Conservation (phyloP, 805 yeast genomes). For the Ogataea parapolymorpha region DNA sequence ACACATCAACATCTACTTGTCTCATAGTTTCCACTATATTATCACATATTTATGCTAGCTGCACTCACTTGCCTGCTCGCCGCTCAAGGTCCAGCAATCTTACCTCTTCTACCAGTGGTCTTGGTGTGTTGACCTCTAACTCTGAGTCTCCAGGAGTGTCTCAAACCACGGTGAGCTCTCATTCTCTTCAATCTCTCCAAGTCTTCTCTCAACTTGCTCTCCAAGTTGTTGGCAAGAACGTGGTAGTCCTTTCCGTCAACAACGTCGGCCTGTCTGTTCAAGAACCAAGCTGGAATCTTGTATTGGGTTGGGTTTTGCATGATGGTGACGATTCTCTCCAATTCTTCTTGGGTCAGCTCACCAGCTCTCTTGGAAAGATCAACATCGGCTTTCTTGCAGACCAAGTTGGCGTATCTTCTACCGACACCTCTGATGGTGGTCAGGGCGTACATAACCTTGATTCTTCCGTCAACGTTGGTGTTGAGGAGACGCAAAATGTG, state of each 20-base stretch:
- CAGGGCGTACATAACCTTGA: slow-evolving; percentile 99
- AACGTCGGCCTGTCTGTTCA: slow-evolving; percentile 98
- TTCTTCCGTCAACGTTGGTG: slow-evolving; percentile 99
- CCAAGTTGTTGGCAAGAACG: slow-evolving; percentile 97
- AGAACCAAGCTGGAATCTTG: slow-evolving; percentile 99
- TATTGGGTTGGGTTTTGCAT: slow-evolving; percentile 99
- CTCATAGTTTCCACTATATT: slow-evolving; percentile 3
- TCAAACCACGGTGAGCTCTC: slow-evolving; percentile 99
- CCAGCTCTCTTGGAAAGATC: slow-evolving; percentile 99
- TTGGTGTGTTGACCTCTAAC: slow-evolving; percentile 99
- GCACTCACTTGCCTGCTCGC: background rate
- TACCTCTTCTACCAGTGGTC: slow-evolving; percentile 97
- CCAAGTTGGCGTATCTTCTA: slow-evolving; percentile 99
- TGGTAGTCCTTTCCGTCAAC: slow-evolving; percentile 99
- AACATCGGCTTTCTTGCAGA: slow-evolving; percentile 99
- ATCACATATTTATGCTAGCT: slow-evolving; percentile 1
- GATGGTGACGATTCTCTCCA: slow-evolving; percentile 99
- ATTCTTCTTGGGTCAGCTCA: slow-evolving; percentile 99
- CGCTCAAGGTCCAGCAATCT: slow-evolving; percentile 40
- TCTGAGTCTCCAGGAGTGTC: slow-evolving; percentile 99
- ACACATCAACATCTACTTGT: background rate
- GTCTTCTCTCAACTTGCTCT: slow-evolving; percentile 99
- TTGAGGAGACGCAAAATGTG: slow-evolving; percentile 99
- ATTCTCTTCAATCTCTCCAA: slow-evolving; percentile 99
- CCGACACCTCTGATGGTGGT: slow-evolving; percentile 99